Percentiles rank a stretch among this genome's conserved stretches.
These are phyloP conservation scores for Fulvia fulva DNA, from an alignment of 2,329 filamentous ascomycete species.

Conservation along the genomic window DNA sequence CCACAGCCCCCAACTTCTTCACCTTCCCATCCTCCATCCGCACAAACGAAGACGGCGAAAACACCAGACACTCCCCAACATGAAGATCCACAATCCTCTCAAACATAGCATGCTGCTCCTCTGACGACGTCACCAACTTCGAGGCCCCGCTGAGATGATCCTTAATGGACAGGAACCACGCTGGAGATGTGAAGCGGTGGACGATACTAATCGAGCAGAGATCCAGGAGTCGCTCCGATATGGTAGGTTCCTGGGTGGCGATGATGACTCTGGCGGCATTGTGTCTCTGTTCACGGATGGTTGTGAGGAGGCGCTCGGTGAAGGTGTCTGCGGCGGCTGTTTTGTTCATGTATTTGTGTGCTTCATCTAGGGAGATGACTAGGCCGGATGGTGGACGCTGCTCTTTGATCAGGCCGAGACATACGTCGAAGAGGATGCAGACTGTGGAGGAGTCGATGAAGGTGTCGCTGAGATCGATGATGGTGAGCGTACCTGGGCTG, in stretches of 20 bases:
- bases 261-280: slow-evolving; percentile 64
- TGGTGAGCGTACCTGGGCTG: slow-evolving; percentile 53
- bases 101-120: slow-evolving; percentile 24
- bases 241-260: slow-evolving; percentile 72
- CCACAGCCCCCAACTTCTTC: slow-evolving; percentile 21
- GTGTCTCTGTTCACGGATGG: slow-evolving; percentile 69
- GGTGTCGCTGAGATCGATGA: slow-evolving; percentile 70
- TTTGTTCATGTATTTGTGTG: slow-evolving; percentile 64
- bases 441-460: slow-evolving; percentile 64
- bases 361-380: slow-evolving; percentile 69
- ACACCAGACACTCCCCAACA: slow-evolving; percentile 33
- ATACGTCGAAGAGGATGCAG: slow-evolving; percentile 70
- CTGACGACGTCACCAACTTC: slow-evolving; percentile 7
- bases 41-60: slow-evolving; percentile 30
- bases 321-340: slow-evolving; percentile 54
- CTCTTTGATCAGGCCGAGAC: slow-evolving; percentile 56
- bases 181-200: slow-evolving; percentile 65
- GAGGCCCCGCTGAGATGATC: slow-evolving; percentile 47
- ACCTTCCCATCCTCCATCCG: slow-evolving; percentile 13
- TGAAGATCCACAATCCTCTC: slow-evolving; percentile 28
- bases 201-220: slow-evolving; percentile 69
- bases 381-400: slow-evolving; percentile 45
- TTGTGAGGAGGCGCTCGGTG: slow-evolving; percentile 58
- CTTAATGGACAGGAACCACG: slow-evolving; percentile 53
- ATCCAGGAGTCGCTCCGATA: slow-evolving; percentile 65